Evolutionary conservation across 2,329 filamentous ascomycete genomes (phyloP), one percentile per base, ranked within the genome.

Genomic region (Clarireedia hainanense): DNA sequence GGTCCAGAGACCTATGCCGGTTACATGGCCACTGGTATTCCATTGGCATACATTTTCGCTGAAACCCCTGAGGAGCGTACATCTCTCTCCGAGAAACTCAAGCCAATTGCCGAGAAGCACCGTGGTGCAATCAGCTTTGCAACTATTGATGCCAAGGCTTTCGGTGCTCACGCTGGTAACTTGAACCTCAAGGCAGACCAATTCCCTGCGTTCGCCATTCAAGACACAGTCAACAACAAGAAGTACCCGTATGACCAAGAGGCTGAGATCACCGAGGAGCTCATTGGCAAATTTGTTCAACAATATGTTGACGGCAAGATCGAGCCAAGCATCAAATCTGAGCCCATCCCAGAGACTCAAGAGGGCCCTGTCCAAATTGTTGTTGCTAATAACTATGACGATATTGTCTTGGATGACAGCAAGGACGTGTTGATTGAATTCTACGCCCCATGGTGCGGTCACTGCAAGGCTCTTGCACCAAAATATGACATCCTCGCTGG

Each of bases 361-460:
- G 91, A 96, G 62, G 91, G 89, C 56, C 81, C 90, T 61, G 92
- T 96, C 68, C 85, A 84, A 59, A 80, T 95, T 59, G 81, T 99
- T 57, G 94, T 99, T 57, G 94, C 92, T 72, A 88, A 95, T 78
- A 92, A 82, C 77, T 99, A 96, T 81, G 80, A 96, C 62, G 81
- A 95, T 6, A 76, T 97, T 64, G 91, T 99, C 68, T 81, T 96
- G 55, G 87, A 99, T 71, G 87, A 95, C 73, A 80, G 86, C 71
- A 97, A 97, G 86, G 94, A 99, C 74, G 94, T 99, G 58, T 83
- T 99, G 64, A 76, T 99, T 62, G 94, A 99, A 80, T 97, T 96
- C 79, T 99, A 99, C 78, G 94, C 94, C 58, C 94, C 94, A 62
- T 99, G 94, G 94, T 99, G 94, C 73, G 94, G 94, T 67, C 94